Conservation (phyloP, 1,284 basidiomycete species). For the Vanrija pseudolonga region DNA sequence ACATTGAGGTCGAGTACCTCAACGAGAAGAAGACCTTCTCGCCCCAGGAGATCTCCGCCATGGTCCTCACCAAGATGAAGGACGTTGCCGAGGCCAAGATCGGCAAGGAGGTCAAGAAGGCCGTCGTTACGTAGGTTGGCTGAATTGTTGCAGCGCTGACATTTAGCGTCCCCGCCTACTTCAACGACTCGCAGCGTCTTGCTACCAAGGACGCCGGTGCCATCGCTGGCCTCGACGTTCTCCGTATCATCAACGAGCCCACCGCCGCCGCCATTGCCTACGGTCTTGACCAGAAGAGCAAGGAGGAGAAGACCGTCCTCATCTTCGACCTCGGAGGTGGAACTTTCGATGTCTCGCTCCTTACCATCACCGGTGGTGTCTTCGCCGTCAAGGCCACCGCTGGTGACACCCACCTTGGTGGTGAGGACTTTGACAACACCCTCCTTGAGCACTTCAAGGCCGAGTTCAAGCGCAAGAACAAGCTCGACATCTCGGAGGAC, state of each 20-base stretch:
- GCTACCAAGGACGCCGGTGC: constrained; percentile 98
- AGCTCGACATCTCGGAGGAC: constrained; percentile 82
- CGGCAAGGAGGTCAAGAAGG: constrained; percentile 92
- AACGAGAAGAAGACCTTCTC: constrained; percentile 76
- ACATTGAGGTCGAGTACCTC: constrained; percentile 82
- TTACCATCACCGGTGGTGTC: constrained; percentile 94
- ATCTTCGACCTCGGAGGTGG: constrained; percentile 98
- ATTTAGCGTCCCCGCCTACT: constrained; percentile 80
- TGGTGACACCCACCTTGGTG: constrained; percentile 98
- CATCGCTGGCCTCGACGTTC: constrained; percentile 91
- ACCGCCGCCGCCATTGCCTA: constrained; percentile 94
- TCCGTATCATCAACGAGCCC: constrained; percentile 99
- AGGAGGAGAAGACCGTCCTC: constrained; percentile 89
- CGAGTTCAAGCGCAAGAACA: constrained; percentile 98
- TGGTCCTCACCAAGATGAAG: constrained; percentile 98
- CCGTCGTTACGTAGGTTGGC: constrained; percentile 69
- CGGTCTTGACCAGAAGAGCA: constrained; percentile 90
- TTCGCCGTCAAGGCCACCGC: constrained; percentile 97
- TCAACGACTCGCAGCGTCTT: constrained; percentile 98
- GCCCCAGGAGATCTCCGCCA: constrained; percentile 62
- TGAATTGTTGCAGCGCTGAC: not conserved
- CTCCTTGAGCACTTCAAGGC: constrained; percentile 90
- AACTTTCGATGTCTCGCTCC: constrained; percentile 96
- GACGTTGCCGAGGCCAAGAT: constrained; percentile 98
- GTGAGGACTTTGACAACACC: constrained; percentile 98